Conservation (phyloP, 768 basidiomycete species). For the Pleurotus pulmonarius region DNA sequence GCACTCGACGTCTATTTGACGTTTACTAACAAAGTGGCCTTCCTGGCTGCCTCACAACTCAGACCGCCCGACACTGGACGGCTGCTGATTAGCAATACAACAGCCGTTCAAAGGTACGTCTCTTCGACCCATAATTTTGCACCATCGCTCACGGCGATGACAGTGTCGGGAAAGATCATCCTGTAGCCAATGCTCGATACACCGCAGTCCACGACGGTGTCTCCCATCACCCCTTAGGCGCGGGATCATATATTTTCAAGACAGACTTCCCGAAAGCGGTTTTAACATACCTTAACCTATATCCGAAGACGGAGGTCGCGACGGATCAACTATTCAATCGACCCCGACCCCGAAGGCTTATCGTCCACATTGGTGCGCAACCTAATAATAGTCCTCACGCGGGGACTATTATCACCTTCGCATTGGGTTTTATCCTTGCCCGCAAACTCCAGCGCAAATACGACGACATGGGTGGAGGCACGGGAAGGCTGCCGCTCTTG, state of each 20-base stretch:
- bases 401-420: slow-evolving; percentile 23
- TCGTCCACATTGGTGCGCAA: slow-evolving; percentile 23
- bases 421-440: slow-evolving; percentile 22
- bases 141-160: not conserved
- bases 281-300: slow-evolving; percentile 9
- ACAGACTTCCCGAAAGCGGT: slow-evolving; percentile 5
- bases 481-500: slow-evolving; percentile 1
- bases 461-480: not conserved
- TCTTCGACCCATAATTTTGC: no score
- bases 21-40: no score
- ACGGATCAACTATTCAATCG: not conserved
- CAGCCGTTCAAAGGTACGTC: no score
- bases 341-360: not conserved
- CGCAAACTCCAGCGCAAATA: slow-evolving; percentile 12
- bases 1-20: no score
- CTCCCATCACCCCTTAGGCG: slow-evolving; percentile 21
- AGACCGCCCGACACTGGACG: no score
- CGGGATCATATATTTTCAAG: slow-evolving; percentile 19
- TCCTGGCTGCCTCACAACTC: no score
- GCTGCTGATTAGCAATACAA: no score
- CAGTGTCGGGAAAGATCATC: not conserved
- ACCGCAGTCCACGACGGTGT: slow-evolving; percentile 15
- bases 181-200: not conserved
- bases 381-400: slow-evolving; percentile 29
- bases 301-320: not conserved